A percentile compares a stretch with the other conserved stretches of the same genome.
phyloP scores from a whole-genome alignment of 176 grass and related monocot species.

The Miscanthus lutarioriparius region DNA sequence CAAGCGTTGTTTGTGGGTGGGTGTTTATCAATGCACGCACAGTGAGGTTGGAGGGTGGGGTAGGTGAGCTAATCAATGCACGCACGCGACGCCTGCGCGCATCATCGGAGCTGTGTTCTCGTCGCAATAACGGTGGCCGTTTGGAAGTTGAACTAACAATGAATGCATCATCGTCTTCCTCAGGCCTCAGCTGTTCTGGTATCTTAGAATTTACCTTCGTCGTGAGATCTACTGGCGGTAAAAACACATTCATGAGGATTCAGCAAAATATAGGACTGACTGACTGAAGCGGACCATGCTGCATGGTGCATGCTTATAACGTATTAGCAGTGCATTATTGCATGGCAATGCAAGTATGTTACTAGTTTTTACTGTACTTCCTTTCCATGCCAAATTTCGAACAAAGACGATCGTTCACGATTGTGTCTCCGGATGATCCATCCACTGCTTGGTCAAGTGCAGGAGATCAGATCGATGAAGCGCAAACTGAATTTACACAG shows the following conservation, averaged over 20 bases:
- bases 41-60: background rate
- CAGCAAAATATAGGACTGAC: background rate
- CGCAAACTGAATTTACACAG: background rate
- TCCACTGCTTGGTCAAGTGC: too few relatives aligned
- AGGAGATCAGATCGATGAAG: background rate
- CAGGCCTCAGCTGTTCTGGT: background rate
- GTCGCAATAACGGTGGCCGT: background rate
- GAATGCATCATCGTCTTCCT: background rate
- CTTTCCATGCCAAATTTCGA: too few relatives aligned
- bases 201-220: background rate
- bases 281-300: too few relatives aligned
- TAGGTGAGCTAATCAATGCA: conserved; percentile 9
- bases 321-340: too few relatives aligned
- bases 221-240: background rate
- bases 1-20: background rate
- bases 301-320: too few relatives aligned
- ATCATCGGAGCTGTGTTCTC: background rate
- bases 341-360: too few relatives aligned
- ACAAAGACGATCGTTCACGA: too few relatives aligned
- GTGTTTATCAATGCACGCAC: background rate
- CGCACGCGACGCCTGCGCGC: conserved; percentile 1
- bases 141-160: background rate
- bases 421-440: background rate
- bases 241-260: background rate
- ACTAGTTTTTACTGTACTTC: too few relatives aligned